phyloP scores from a whole-genome alignment of 108 stramenopile genomes.

The Skeletonema costatum region DNA sequence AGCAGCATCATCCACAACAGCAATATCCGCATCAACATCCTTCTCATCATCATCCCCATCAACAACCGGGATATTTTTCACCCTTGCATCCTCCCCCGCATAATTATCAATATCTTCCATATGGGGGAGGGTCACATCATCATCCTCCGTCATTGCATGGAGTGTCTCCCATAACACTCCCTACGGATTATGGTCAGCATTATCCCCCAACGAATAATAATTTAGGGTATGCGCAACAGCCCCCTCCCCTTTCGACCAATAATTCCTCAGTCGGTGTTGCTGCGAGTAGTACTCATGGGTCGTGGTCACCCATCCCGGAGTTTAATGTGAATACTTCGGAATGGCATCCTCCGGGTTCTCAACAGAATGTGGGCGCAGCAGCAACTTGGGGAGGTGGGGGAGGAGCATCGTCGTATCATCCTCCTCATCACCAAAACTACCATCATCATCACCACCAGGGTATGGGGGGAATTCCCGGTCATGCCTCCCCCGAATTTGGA shows the following conservation, averaged over 20 bases:
- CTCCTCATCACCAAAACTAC: constrained; percentile 8
- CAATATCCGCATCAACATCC: not conserved
- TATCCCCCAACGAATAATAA: not conserved
- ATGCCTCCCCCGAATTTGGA: not conserved
- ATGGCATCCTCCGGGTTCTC: constrained; percentile 10
- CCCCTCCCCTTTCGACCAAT: too few relatives aligned
- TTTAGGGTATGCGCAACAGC: not conserved
- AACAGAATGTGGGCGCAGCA: not conserved
- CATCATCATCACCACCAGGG: constrained; percentile 9
- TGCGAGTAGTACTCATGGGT: not conserved
- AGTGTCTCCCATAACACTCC: constrained; percentile 30
- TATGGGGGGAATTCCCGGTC: constrained; percentile 13
- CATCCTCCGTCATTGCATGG: constrained; percentile 8
- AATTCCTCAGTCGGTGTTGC: too few relatives aligned
- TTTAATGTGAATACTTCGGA: constrained; percentile 1
- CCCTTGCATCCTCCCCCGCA: constrained; percentile 5
- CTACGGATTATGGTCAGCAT: not conserved
- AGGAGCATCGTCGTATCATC: not conserved
- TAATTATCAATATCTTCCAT: constrained; percentile 4
- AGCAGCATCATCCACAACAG: not conserved
- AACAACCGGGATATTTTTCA: constrained; percentile 21
- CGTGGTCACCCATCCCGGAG: constrained; percentile 24
- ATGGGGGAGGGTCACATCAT: constrained; percentile 12
- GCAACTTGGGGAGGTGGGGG: not conserved
- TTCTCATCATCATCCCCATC: constrained; percentile 2